Base-by-base conservation (phyloP, 208 protist genomes). In the Willaertia magna region DNA sequence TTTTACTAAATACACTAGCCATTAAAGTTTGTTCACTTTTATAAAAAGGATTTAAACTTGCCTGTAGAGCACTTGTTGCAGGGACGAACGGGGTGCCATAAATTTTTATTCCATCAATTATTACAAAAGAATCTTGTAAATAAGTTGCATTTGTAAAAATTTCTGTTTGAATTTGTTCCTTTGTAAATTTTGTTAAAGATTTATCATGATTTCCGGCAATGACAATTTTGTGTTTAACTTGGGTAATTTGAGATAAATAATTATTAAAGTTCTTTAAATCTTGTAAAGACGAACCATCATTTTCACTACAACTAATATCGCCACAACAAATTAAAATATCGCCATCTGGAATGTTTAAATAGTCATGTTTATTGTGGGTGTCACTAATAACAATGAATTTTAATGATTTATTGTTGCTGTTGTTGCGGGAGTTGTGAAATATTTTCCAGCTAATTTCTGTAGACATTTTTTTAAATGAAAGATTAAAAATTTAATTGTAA, bases 181-280 rank as follows among this genome's bases (percentile, higher is more conserved):
- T 30, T 7, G 22, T 44, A 11, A 43, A 6, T 44, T 44, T 40
- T 14, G 26, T 16, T 44, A 84, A n/a, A 42, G 12, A 6, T 26
- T 44, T 22, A n/a, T 84, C 79, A 42, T 84, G 79, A 84, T 84
- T 84, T 11, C 67, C 87, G 61, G 11, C 52, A 51, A 89, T 79
- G 14, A 89, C 81, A 22, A 89, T 61, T 88, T 89, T 89, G 83
- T 89, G 67, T 48, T 89, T 85, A 47, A n/a, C n/a, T n/a, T n/a
- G n/a, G n/a, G n/a, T n/a, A n/a, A n/a, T n/a, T n/a, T n/a, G n/a
- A n/a, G n/a, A n/a, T n/a, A n/a, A n/a, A n/a, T n/a, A n/a, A n/a
- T n/a, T n/a, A n/a, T n/a, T n/a, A n/a, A n/a, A n/a, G n/a, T n/a
- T n/a, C n/a, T n/a, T n/a, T n/a, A n/a, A n/a, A n/a, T n/a, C n/a